Conservation (phyloP, 176 grass and related monocot species). For the Rhipidocladum racemiflorum region DNA sequence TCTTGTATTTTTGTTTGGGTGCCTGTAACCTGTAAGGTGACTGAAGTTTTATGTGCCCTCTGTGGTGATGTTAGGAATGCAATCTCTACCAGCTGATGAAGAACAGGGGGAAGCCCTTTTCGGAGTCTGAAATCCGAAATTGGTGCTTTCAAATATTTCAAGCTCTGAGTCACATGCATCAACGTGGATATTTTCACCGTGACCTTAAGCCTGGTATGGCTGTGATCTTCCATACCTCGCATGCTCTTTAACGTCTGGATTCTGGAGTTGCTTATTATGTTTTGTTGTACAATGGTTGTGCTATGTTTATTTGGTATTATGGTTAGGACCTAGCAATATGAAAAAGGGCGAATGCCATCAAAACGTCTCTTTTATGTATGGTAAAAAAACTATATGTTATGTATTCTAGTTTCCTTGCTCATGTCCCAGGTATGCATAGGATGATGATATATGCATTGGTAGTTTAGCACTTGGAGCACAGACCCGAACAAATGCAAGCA, state of each 20-base stretch:
- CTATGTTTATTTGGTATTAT: background rate
- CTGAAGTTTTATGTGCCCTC: constrained; percentile 20
- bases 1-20: background rate
- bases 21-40: background rate
- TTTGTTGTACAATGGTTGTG: background rate
- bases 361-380: background rate
- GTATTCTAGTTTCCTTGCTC: background rate
- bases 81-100: constrained; percentile 99
- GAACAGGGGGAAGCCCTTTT: constrained; percentile 72
- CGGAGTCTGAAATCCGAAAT: constrained; percentile 75
- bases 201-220: constrained; percentile 94
- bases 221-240: background rate
- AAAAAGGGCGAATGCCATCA: background rate
- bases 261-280: background rate
- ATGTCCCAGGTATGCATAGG: background rate
- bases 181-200: constrained; percentile 95
- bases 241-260: background rate
- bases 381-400: background rate
- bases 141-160: constrained; percentile 99
- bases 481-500: background rate
- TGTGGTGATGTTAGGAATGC: constrained; percentile 57
- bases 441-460: background rate
- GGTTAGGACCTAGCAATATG: background rate
- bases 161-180: constrained; percentile 95
- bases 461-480: background rate